Conservation (phyloP, 2,329 filamentous ascomycete genomes). For the Hawksworthiomyces lignivorus region DNA sequence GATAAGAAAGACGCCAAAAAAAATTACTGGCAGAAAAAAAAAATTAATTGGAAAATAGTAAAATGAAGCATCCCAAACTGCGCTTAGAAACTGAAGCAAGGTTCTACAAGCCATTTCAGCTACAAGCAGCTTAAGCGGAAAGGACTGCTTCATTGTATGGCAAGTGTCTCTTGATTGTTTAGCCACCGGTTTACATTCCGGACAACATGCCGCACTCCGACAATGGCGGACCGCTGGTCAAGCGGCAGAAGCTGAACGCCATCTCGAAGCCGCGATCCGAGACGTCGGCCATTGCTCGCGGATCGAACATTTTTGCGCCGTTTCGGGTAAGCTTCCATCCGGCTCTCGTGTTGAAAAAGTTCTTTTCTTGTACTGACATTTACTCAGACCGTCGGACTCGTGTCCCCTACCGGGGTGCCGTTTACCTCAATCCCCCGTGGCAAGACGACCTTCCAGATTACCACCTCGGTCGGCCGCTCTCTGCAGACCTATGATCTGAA, state of each 20-base stretch:
- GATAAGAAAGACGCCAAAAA: too few relatives aligned
- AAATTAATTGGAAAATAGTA: constrained; percentile 5
- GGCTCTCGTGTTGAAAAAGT: not conserved
- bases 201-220: constrained; percentile 49
- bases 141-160: too few relatives aligned
- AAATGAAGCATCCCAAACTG: not conserved
- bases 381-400: constrained; percentile 75
- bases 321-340: constrained; percentile 82
- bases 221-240: constrained; percentile 56
- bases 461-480: constrained; percentile 82
- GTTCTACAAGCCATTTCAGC: not conserved
- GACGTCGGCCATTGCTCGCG: constrained; percentile 32
- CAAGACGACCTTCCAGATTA: constrained; percentile 95
- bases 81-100: not conserved
- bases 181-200: not conserved
- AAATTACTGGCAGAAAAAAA: constrained; percentile 8
- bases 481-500: constrained; percentile 95
- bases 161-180: too few relatives aligned
- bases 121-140: too few relatives aligned
- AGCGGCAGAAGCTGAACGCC: constrained; percentile 61
- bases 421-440: constrained; percentile 85
- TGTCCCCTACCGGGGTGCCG: constrained; percentile 83
- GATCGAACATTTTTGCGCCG: constrained; percentile 83
- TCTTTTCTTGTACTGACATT: not conserved
- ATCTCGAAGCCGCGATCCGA: constrained; percentile 29